Percentiles rank a stretch among this genome's conserved stretches.
These are phyloP conservation scores for Beta vulgaris DNA, from an alignment of 148 eudicot species.

Conservation along the genomic window DNA sequence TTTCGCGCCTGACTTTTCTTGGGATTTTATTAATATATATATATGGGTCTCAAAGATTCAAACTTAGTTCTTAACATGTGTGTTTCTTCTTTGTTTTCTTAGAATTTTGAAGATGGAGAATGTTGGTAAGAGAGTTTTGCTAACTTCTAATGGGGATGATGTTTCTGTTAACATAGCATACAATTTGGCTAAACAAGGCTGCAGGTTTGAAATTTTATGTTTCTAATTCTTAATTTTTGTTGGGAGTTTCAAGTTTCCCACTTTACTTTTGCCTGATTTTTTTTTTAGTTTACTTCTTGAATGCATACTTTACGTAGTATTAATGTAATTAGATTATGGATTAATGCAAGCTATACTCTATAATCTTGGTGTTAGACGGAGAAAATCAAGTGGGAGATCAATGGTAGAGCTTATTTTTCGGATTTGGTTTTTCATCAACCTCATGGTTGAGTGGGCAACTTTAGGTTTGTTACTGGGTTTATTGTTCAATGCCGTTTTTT, in stretches of 20 bases:
- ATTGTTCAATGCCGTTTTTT: neutral
- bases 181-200: conserved; percentile 69
- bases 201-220: conserved; percentile 50
- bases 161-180: conserved; percentile 60
- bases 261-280: neutral
- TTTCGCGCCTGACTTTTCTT: neutral
- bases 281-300: neutral
- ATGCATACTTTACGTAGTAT: neutral
- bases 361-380: neutral
- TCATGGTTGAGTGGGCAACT: neutral
- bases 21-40: conserved; percentile 16
- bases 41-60: neutral
- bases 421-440: neutral
- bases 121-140: conserved; percentile 54
- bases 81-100: neutral
- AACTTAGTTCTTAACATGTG: neutral
- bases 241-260: no score
- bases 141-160: conserved; percentile 78
- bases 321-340: neutral
- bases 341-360: neutral
- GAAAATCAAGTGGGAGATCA: neutral
- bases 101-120: conserved; percentile 42
- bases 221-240: neutral
- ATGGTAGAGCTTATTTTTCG: neutral
- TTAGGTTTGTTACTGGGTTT: neutral